These are phyloP conservation scores for Nannochloropsis oceanica DNA, from an alignment of 108 stramenopile species.

Conservation along the genomic window DNA sequence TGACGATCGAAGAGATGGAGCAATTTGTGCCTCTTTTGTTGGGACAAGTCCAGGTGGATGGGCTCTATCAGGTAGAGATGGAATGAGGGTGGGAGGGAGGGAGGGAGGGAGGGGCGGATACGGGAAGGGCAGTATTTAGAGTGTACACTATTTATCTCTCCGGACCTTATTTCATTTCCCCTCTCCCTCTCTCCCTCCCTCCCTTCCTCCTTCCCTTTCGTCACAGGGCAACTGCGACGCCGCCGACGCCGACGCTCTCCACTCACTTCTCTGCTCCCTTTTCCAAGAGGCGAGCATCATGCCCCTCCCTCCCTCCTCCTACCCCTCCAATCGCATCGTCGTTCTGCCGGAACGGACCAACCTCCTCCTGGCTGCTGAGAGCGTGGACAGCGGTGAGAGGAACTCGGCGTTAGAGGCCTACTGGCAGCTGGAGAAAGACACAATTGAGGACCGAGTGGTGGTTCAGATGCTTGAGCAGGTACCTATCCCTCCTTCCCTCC, in stretches of 20 bases:
- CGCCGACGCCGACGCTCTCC: neutral
- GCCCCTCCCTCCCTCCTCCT: neutral
- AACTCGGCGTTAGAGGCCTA: slow-evolving; percentile 14
- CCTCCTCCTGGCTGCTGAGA: neutral
- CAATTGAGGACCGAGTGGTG: neutral
- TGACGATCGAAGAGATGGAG: neutral
- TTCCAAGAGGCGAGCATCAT: neutral
- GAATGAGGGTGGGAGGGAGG: neutral
- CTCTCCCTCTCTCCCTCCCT: neutral
- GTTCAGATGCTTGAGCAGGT: slow-evolving; percentile 23
- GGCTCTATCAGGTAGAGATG: neutral
- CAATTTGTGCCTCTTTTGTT: neutral
- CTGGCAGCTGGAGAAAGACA: slow-evolving; percentile 18
- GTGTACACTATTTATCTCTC: too few species aligned
- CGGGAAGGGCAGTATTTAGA: too few species aligned
- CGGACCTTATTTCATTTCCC: neutral
- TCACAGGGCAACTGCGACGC: too few species aligned
- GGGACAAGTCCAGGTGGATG: neutral
- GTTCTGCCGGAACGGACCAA: neutral
- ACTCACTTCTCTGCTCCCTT: neutral
- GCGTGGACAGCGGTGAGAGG: neutral
- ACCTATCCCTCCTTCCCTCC: too few species aligned
- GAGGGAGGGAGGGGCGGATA: neutral
- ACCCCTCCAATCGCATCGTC: neutral
- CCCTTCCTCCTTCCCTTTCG: neutral